A percentile compares a stretch with the other conserved stretches of the same genome.
Evolutionary conservation across 2,329 filamentous ascomycete species (phyloP).

Genomic region (Phaeosphaeria sp.): DNA sequence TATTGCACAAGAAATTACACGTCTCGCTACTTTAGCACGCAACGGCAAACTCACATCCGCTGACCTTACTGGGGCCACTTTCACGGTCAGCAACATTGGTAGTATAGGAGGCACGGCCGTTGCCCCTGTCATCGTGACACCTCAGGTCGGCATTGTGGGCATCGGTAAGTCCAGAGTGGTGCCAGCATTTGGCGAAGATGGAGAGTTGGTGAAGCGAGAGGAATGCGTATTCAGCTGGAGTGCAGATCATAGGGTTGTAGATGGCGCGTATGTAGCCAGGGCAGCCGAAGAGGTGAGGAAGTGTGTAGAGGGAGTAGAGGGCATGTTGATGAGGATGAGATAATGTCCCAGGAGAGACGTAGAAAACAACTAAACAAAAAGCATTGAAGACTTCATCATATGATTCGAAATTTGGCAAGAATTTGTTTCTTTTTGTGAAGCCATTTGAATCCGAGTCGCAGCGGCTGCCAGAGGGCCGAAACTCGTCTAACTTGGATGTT

Average conservation of each 20-base stretch:
- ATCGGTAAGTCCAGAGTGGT: conserved; percentile 81
- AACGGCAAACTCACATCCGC: conserved; percentile 75
- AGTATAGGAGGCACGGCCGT: conserved; percentile 93
- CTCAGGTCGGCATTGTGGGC: conserved; percentile 90
- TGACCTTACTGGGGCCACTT: conserved; percentile 86
- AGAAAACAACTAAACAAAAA: neutral
- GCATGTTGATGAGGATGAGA: conserved; percentile 75
- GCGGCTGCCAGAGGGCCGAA: too few species aligned
- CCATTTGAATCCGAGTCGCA: too few species aligned
- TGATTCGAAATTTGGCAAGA: too few species aligned
- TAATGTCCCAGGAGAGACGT: conserved; percentile 6
- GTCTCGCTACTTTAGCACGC: conserved; percentile 75
- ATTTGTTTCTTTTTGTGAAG: too few species aligned
- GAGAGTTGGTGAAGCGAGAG: conserved; percentile 73
- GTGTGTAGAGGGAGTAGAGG: conserved; percentile 83
- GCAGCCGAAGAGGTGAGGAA: conserved; percentile 82
- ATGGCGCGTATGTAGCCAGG: conserved; percentile 92
- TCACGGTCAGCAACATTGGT: conserved; percentile 96
- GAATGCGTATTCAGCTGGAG: conserved; percentile 95
- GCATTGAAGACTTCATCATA: neutral
- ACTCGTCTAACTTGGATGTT: neutral
- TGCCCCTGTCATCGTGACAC: conserved; percentile 87
- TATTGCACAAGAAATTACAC: conserved; percentile 77
- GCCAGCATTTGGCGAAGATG: conserved; percentile 72
- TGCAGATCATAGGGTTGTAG: conserved; percentile 91